phyloP scores from a whole-genome alignment of 139 green algal species.

The Chlamydomonas sp. region DNA sequence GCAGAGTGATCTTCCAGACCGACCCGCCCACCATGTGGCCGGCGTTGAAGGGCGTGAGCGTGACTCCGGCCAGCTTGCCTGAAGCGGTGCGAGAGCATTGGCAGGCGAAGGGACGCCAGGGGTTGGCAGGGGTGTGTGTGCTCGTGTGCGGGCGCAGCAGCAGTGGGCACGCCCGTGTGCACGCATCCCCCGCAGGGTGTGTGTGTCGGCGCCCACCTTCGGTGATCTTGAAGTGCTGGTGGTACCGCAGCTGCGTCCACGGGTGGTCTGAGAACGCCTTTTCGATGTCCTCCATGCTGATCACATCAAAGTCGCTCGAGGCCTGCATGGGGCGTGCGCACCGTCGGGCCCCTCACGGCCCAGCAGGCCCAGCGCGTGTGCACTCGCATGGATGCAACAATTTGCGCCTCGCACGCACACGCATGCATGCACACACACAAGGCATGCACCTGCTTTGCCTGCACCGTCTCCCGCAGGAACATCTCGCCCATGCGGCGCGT shows the following conservation, averaged over 20 bases:
- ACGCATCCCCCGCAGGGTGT: neutral
- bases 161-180: neutral
- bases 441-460: constrained; percentile 47
- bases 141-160: no score
- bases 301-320: constrained; percentile 55
- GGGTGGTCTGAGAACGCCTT: constrained; percentile 51
- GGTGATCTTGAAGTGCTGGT: constrained; percentile 46
- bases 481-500: constrained; percentile 80
- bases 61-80: constrained; percentile 39
- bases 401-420: neutral
- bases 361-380: no score
- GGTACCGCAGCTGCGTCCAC: constrained; percentile 48
- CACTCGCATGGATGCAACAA: no score
- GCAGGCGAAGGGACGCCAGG: no score
- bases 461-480: constrained; percentile 71
- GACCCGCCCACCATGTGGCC: constrained; percentile 79
- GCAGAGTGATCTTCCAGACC: constrained; percentile 67
- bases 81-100: no score
- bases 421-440: no score
- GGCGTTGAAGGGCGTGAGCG: constrained; percentile 65
- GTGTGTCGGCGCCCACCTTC: neutral
- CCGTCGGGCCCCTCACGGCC: no score
- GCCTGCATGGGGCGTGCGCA: constrained; percentile 36
- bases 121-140: no score
- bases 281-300: constrained; percentile 74